Percentiles rank a stretch among this genome's conserved stretches.
Conservation (phyloP, 768 basidiomycete genomes). For the Clathrus columnatus region DNA sequence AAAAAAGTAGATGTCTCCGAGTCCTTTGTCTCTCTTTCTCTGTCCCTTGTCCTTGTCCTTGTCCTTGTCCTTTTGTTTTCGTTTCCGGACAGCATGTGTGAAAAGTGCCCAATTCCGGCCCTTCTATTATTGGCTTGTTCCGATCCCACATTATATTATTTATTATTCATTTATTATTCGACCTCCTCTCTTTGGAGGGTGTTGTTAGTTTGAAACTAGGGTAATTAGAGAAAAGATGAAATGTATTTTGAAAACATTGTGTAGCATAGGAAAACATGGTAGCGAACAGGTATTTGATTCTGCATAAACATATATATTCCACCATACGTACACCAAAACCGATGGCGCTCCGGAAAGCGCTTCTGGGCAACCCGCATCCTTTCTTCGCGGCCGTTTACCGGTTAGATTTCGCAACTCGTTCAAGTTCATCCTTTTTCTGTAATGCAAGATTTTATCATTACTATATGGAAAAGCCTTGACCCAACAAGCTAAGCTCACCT, state of each 20-base stretch:
- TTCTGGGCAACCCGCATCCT: neutral
- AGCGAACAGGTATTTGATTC: neutral
- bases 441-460: neutral
- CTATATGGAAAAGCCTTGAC: neutral
- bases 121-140: neutral
- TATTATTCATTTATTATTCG: neutral
- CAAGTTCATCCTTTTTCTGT: conserved; percentile 98
- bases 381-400: conserved; percentile 54
- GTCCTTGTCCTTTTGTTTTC: no score
- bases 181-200: neutral
- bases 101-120: neutral
- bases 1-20: no score
- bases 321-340: neutral
- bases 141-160: neutral
- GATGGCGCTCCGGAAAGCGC: conserved; percentile 4
- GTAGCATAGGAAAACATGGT: neutral
- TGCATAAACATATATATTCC: neutral
- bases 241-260: neutral
- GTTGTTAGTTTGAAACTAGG: neutral
- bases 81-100: neutral
- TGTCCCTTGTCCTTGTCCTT: no score
- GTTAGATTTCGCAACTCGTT: conserved; percentile 99
- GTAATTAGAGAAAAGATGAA: no score
- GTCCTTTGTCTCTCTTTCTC: no score
- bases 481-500: conserved; percentile 41